Percentiles rank a stretch among this genome's conserved stretches.
Conservation (phyloP, 345 rosid genomes). For the Brassica nigra region DNA sequence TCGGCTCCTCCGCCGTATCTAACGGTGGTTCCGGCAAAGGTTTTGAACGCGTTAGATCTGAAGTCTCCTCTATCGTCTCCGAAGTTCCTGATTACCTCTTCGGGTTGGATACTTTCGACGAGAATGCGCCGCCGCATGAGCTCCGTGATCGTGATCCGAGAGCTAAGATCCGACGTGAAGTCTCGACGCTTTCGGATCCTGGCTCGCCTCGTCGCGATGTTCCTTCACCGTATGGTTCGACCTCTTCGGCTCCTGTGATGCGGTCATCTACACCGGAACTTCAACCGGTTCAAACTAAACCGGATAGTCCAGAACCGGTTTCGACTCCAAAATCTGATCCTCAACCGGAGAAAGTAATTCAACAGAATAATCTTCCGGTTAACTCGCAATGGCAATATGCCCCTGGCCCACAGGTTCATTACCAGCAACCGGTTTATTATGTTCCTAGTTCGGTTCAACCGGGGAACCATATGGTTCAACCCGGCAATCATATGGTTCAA, state of each 20-base stretch:
- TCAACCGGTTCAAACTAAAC: constrained; percentile 69
- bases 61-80: constrained; percentile 81
- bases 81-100: constrained; percentile 91
- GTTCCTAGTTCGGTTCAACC: constrained; percentile 55
- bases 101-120: constrained; percentile 82
- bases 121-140: constrained; percentile 45
- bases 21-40: constrained; percentile 38
- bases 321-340: constrained; percentile 33
- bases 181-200: constrained; percentile 68
- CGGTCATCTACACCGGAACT: constrained; percentile 66
- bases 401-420: constrained; percentile 48
- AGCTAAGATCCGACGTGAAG: constrained; percentile 57
- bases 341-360: constrained; percentile 45
- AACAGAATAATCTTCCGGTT: constrained; percentile 49
- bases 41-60: constrained; percentile 81
- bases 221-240: constrained; percentile 69
- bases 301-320: constrained; percentile 50
- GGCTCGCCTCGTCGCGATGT: constrained; percentile 84
- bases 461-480: constrained; percentile 53
- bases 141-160: constrained; percentile 49
- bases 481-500: constrained; percentile 53
- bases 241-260: constrained; percentile 58
- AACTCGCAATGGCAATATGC: constrained; percentile 60
- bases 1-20: constrained; percentile 43
- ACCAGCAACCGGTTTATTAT: constrained; percentile 70